Conservation (phyloP, 176 grass and related monocot genomes). For the Triticum timopheevii region DNA sequence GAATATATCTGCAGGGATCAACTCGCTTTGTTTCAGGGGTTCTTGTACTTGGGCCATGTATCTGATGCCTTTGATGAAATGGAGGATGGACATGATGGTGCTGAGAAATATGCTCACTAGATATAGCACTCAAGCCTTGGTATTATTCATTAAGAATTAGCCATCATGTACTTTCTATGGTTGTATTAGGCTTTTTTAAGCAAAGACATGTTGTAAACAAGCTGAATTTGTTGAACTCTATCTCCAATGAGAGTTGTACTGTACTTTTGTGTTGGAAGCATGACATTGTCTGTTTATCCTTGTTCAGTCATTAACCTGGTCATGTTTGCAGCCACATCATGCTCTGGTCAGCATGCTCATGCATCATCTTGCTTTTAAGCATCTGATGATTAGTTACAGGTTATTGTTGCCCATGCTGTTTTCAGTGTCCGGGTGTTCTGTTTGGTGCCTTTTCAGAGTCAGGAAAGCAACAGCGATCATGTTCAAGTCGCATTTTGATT, state of each 20-base stretch:
- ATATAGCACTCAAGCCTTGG: not conserved
- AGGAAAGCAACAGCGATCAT: not conserved
- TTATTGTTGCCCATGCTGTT: not conserved
- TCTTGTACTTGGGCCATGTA: not conserved
- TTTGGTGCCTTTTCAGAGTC: not conserved
- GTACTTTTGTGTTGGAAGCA: not conserved
- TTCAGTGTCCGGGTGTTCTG: not conserved
- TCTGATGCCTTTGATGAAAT: not conserved
- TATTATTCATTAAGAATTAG: not conserved
- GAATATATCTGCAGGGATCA: conserved; percentile 3
- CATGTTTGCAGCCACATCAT: not conserved
- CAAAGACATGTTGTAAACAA: not conserved
- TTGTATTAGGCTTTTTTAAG: not conserved
- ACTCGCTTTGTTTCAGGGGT: not conserved
- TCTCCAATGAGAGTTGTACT: not conserved
- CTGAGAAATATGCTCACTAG: not conserved
- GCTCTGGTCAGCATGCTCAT: not conserved
- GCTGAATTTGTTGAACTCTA: not conserved
- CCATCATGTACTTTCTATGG: not conserved
- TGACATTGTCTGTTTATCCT: not conserved
- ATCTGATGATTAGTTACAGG: not conserved
- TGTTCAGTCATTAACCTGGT: not conserved
- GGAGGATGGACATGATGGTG: conserved; percentile 6
- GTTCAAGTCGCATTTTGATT: not conserved
- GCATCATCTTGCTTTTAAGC: not conserved